Evolutionary conservation across 108 stramenopile genomes (phyloP).

Genomic region (Cyclotella choctawhatcheeana): DNA sequence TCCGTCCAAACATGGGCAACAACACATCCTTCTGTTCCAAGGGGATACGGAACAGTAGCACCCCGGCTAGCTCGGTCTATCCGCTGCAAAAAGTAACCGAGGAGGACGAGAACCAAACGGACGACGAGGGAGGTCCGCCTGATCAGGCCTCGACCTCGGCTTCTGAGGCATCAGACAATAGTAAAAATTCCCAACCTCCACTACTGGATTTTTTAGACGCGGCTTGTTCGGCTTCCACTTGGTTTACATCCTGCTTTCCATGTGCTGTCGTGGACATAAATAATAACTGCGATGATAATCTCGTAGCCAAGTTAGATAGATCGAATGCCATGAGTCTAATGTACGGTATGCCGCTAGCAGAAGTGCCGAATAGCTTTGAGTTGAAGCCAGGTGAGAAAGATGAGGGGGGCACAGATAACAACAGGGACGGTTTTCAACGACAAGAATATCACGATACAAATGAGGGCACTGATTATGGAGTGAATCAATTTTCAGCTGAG

Average conservation of each 20-base stretch:
- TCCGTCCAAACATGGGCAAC: not conserved
- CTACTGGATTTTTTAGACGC: slow-evolving; percentile 37
- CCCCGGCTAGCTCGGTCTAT: not conserved
- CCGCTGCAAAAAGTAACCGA: not conserved
- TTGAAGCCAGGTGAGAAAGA: not conserved
- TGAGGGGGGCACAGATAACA: not conserved
- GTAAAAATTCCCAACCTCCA: slow-evolving; percentile 29
- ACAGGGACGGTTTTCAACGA: not conserved
- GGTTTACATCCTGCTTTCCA: slow-evolving; percentile 51
- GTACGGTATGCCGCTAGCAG: slow-evolving; percentile 12
- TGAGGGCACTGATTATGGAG: not conserved
- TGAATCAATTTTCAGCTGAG: not conserved
- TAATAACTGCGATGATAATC: slow-evolving; percentile 25
- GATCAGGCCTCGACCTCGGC: slow-evolving; percentile 13
- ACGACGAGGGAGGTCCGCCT: not conserved
- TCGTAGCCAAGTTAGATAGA: slow-evolving; percentile 28
- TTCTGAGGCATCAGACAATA: slow-evolving; percentile 35
- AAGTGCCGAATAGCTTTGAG: not conserved
- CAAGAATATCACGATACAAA: too few relatives aligned
- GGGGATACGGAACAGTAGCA: not conserved
- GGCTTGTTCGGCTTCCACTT: slow-evolving; percentile 36
- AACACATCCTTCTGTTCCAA: not conserved
- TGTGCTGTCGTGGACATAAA: slow-evolving; percentile 47
- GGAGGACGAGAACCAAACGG: not conserved
- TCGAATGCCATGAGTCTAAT: slow-evolving; percentile 50